phyloP scores from a whole-genome alignment of 2,329 filamentous ascomycete genomes.

The Pseudocercospora fuligena region DNA sequence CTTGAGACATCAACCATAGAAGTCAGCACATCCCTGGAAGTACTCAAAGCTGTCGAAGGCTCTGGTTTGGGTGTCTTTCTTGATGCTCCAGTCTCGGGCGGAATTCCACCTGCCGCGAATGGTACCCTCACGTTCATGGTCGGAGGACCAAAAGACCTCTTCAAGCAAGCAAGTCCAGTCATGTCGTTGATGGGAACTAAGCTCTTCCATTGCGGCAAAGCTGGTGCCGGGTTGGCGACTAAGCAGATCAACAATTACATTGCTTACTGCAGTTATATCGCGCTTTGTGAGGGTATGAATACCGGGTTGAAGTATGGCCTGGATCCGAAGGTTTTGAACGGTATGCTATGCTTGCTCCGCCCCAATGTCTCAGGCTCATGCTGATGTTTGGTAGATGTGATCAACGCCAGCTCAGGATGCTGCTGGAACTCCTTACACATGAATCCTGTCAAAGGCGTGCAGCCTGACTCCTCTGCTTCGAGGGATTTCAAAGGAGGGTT shows the following conservation, averaged over 20 bases:
- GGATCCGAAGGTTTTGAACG: constrained; percentile 46
- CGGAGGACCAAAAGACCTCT: constrained; percentile 32
- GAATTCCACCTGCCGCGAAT: constrained; percentile 42
- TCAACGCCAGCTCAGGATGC: constrained; percentile 51
- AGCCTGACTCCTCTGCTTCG: constrained; percentile 45
- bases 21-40: constrained; percentile 23
- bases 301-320: constrained; percentile 62
- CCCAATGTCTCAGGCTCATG: neutral
- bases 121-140: constrained; percentile 47
- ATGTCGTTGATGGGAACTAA: constrained; percentile 35
- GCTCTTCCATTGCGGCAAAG: constrained; percentile 39
- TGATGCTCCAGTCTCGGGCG: constrained; percentile 47
- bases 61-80: constrained; percentile 33
- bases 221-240: constrained; percentile 38
- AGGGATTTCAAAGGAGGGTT: constrained; percentile 47
- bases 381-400: constrained; percentile 50
- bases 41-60: constrained; percentile 19
- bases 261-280: constrained; percentile 61
- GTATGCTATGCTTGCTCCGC: neutral
- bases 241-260: constrained; percentile 62
- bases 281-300: constrained; percentile 61
- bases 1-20: constrained; percentile 34
- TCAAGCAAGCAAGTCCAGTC: constrained; percentile 20
- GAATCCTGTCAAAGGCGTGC: constrained; percentile 42
- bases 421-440: constrained; percentile 38